Conservation (phyloP, 106 monocot genomes). For the Dioscorea alata region DNA sequence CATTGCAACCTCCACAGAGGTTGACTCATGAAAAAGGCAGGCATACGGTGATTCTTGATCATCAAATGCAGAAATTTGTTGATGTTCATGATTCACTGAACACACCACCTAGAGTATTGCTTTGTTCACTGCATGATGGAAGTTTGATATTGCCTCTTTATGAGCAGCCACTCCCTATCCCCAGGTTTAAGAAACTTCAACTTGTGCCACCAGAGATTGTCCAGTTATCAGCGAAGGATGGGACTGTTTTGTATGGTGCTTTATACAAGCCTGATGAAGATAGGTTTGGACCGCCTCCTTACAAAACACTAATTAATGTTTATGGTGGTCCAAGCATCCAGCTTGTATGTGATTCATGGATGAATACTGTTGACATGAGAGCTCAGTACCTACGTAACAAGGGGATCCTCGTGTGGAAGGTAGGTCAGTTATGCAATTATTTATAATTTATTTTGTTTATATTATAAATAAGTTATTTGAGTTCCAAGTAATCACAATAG, state of each 20-base stretch:
- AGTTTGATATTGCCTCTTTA: slow-evolving; percentile 65
- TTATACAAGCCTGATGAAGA: slow-evolving; percentile 72
- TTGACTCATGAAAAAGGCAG: slow-evolving; percentile 75
- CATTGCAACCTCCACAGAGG: slow-evolving; percentile 64
- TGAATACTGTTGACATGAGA: slow-evolving; percentile 94
- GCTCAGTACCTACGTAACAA: slow-evolving; percentile 85
- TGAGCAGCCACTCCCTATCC: slow-evolving; percentile 58
- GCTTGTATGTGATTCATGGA: slow-evolving; percentile 79
- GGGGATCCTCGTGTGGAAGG: slow-evolving; percentile 97
- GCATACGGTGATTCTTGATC: slow-evolving; percentile 83
- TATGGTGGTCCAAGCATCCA: slow-evolving; percentile 96
- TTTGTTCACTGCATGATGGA: slow-evolving; percentile 80
- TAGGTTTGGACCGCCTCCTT: slow-evolving; percentile 92
- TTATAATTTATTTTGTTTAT: not conserved
- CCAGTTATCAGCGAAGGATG: slow-evolving; percentile 58
- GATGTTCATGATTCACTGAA: slow-evolving; percentile 84
- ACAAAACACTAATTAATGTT: slow-evolving; percentile 77
- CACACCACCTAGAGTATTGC: slow-evolving; percentile 57
- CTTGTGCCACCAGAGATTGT: slow-evolving; percentile 68
- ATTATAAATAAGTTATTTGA: no score
- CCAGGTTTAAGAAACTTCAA: slow-evolving; percentile 36
- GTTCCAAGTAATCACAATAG: no score
- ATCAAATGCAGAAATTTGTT: slow-evolving; percentile 81
- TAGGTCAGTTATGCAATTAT: slow-evolving; percentile 9
- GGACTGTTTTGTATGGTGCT: slow-evolving; percentile 74